Percentiles rank a stretch among this genome's conserved stretches.
Conservation (phyloP, 176 grass and related monocot genomes). For the Cenchrus fungigraminus region DNA sequence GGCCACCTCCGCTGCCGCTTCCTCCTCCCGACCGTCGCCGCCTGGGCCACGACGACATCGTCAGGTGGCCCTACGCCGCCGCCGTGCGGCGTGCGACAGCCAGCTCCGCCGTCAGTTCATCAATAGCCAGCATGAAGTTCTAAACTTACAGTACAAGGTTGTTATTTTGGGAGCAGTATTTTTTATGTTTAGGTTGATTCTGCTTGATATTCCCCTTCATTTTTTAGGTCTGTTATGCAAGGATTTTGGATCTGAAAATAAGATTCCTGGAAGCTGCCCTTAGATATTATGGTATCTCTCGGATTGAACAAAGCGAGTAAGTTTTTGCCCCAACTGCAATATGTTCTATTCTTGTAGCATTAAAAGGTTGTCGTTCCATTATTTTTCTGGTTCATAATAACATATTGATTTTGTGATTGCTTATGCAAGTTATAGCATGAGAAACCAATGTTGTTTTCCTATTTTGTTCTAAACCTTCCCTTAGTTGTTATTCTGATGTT, state of each 20-base stretch:
- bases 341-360: background rate
- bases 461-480: background rate
- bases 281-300: slow-evolving; percentile 95
- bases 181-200: background rate
- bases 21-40: too few species aligned
- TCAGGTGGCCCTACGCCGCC: too few species aligned
- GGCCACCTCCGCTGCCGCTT: too few species aligned
- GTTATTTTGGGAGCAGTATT: slow-evolving; percentile 1
- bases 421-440: background rate
- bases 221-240: slow-evolving; percentile 94
- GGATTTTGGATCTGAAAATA: slow-evolving; percentile 94
- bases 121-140: slow-evolving; percentile 83
- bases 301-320: slow-evolving; percentile 98
- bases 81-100: too few species aligned
- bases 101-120: slow-evolving; percentile 27
- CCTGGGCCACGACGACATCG: too few species aligned
- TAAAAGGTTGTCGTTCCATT: background rate
- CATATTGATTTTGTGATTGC: background rate
- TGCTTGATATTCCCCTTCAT: background rate
- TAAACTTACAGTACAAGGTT: slow-evolving; percentile 97
- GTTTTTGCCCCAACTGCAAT: slow-evolving; percentile 12
- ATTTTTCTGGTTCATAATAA: too few species aligned
- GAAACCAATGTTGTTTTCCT: background rate
- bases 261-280: slow-evolving; percentile 98
- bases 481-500: slow-evolving; percentile 19